Evolutionary conservation across 202 grass and related monocot species (phyloP), one percentile per base, ranked within the genome.

Genomic region (Cymbopogon flexuosus): DNA sequence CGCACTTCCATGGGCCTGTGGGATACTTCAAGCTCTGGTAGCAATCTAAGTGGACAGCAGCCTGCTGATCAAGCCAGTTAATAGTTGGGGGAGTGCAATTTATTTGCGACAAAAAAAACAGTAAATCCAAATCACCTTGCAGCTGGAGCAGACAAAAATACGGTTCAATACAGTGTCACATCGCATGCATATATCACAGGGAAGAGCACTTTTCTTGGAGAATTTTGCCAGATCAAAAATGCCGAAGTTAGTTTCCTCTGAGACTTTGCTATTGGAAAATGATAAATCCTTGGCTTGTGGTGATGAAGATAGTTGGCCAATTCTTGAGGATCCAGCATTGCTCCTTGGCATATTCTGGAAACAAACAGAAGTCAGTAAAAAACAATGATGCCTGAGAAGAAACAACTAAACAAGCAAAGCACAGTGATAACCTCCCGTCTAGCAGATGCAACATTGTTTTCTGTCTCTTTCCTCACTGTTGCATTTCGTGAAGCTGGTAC

Each of bases 1-100:
- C 96, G 70, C 92, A 99, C 77, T 82, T 88, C 96, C 96, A 99
- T 46, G 96, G 87, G 10, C 92, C 90, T 35, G 79, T 85, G 15
- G 89, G 85, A 88, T 91, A 90, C 21, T 60, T 83, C 27, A 85
- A 34, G 69, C 75, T 88, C 72, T 73, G 74, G 56, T 99, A 99
- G 72, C 94, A 97, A 72, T 92, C 91, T 70, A 97, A 91, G 77
- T 97, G 94, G 63, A 97, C 92, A 84, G 92, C 82, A 79, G 89
- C 94, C 91, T 94, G 94, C 82, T 72, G 57, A 65, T 40, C 29
- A 78, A 40, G 7, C 10, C 14, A 79, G 68, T 87, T 70, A 86
- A 72, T 63, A 81, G 2, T 34, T 64, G 73, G 72, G 14, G 21
- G 70, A 47, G 12, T 56, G 57, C n/a, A 81, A 36, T 23, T 64